A percentile compares a stretch with the other conserved stretches of the same genome.
phyloP scores from a whole-genome alignment of 2,329 filamentous ascomycete genomes.

The Penicillium sp. region DNA sequence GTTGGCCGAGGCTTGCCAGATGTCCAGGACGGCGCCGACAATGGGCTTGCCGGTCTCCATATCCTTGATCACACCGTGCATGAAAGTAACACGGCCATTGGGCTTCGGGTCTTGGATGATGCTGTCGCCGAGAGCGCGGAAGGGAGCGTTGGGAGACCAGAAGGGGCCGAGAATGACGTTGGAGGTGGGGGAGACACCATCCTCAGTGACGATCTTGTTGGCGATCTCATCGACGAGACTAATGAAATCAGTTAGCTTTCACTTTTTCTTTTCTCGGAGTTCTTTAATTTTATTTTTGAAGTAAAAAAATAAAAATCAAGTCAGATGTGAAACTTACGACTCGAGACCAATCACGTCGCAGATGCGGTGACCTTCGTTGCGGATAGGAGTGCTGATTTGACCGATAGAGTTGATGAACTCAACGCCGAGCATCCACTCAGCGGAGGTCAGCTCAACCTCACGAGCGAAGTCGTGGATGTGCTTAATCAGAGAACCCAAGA shows the following conservation, averaged over 20 bases:
- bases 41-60: slow-evolving; percentile 66
- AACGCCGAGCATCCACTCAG: slow-evolving; percentile 75
- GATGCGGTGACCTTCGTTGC: slow-evolving; percentile 73
- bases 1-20: slow-evolving; percentile 75
- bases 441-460: slow-evolving; percentile 72
- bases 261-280: too few relatives aligned
- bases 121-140: slow-evolving; percentile 64
- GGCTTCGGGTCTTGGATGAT: slow-evolving; percentile 64
- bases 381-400: slow-evolving; percentile 64
- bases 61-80: slow-evolving; percentile 69
- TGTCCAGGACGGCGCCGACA: slow-evolving; percentile 68
- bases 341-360: slow-evolving; percentile 74
- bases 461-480: slow-evolving; percentile 78
- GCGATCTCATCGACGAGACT: slow-evolving; percentile 76
- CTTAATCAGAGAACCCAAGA: slow-evolving; percentile 64
- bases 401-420: slow-evolving; percentile 74
- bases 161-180: slow-evolving; percentile 75
- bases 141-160: slow-evolving; percentile 73
- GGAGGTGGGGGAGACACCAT: slow-evolving; percentile 65
- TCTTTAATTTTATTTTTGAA: background rate
- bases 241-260: slow-evolving; percentile 37
- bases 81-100: slow-evolving; percentile 60
- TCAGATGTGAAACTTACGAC: slow-evolving; percentile 39
- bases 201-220: slow-evolving; percentile 63
- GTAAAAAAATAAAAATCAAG: background rate